Conservation (phyloP, 306 rosid species). For the Quercus agrifolia region DNA sequence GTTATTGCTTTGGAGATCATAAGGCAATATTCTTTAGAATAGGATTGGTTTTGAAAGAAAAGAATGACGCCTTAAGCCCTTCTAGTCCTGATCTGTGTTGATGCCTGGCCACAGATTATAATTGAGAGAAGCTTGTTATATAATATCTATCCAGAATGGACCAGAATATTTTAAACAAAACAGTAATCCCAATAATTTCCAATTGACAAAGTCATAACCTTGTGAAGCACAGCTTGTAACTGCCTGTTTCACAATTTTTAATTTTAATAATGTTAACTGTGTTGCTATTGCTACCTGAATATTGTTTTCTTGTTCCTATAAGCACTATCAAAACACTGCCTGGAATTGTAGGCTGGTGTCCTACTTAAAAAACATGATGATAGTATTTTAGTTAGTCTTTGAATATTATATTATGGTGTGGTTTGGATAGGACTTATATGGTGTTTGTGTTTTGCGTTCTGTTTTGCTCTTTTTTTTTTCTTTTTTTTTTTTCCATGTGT, state of each 20-base stretch:
- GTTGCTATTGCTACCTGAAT: not conserved
- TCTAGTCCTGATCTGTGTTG: not conserved
- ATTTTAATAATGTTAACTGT: not conserved
- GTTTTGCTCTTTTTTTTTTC: too few relatives aligned
- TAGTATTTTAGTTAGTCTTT: not conserved
- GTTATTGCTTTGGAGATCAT: not conserved
- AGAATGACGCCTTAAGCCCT: not conserved
- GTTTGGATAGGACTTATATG: too few relatives aligned
- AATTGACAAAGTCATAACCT: not conserved
- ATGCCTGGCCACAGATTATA: not conserved
- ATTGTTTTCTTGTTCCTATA: not conserved
- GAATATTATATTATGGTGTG: not conserved
- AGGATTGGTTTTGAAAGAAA: not conserved
- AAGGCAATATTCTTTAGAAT: not conserved
- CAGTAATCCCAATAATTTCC: too few relatives aligned
- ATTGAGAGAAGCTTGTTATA: not conserved
- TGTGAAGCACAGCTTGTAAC: not conserved
- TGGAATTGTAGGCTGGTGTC: not conserved
- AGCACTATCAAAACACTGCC: not conserved
- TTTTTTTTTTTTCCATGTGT: too few relatives aligned
- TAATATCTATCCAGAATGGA: not conserved
- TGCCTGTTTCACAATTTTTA: not conserved
- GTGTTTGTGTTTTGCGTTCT: too few relatives aligned
- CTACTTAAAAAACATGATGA: not conserved
- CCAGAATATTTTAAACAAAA: too few relatives aligned